phyloP scores from a whole-genome alignment of 495 filamentous ascomycete species.

The Podospora appendiculata region DNA sequence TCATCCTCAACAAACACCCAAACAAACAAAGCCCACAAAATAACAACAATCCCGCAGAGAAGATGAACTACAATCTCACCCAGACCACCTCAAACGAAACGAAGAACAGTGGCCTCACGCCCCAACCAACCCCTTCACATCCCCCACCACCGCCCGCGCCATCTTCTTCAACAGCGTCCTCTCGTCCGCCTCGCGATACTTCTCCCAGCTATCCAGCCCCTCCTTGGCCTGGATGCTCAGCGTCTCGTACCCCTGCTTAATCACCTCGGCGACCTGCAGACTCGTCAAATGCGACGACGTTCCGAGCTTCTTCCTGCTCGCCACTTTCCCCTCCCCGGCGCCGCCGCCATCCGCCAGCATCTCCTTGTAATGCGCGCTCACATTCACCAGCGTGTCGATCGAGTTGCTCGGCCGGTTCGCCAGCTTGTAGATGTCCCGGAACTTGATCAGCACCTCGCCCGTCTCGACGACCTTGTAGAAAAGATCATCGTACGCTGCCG shows the following conservation, averaged over 20 bases:
- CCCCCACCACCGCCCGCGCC: conserved; percentile 65
- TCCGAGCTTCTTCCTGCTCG: conserved; percentile 29
- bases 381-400: conserved; percentile 76
- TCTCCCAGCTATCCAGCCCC: conserved; percentile 71
- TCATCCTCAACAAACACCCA: too few species aligned
- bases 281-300: conserved; percentile 55
- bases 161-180: conserved; percentile 76
- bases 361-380: conserved; percentile 79
- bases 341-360: conserved; percentile 59
- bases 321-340: conserved; percentile 32
- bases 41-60: neutral
- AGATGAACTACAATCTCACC: neutral
- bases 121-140: conserved; percentile 46
- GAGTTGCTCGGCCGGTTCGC: conserved; percentile 48
- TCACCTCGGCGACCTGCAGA: conserved; percentile 77
- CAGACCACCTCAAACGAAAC: neutral
- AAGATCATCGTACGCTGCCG: conserved; percentile 85
- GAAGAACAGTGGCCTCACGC: conserved; percentile 5
- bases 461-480: conserved; percentile 97
- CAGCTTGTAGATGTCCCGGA: conserved; percentile 65
- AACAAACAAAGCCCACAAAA: neutral
- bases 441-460: conserved; percentile 75
- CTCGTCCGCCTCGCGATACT: conserved; percentile 71
- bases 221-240: conserved; percentile 79
- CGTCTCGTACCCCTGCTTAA: conserved; percentile 93